Conservation (phyloP, 495 filamentous ascomycete genomes). For the Parachaetomium inaequale region DNA sequence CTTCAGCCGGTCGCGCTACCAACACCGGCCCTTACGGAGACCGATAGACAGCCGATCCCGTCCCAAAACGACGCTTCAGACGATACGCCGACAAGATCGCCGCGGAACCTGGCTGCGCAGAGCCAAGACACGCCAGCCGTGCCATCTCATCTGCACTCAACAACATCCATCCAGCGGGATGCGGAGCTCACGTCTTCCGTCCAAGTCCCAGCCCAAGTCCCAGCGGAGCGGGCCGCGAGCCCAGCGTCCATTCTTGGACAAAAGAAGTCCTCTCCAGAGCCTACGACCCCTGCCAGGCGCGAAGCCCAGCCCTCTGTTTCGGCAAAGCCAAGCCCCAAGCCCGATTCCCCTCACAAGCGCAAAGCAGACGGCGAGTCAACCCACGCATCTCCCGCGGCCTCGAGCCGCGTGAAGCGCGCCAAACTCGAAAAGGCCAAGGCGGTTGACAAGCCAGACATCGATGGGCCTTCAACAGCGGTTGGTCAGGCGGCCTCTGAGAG, state of each 20-base stretch:
- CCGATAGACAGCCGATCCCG: not conserved
- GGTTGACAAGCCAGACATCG: not conserved
- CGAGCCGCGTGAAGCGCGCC: slow-evolving; percentile 3
- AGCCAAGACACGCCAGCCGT: not conserved
- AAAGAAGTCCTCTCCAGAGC: not conserved
- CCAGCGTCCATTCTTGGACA: not conserved
- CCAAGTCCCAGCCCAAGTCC: not conserved
- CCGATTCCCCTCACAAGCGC: not conserved
- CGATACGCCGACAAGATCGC: not conserved
- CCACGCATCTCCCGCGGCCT: not conserved
- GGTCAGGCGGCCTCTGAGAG: not conserved
- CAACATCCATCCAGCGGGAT: no score
- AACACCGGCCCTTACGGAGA: not conserved
- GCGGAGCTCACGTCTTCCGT: not conserved
- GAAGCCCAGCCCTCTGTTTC: not conserved
- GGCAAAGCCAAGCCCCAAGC: not conserved
- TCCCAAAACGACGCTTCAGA: not conserved
- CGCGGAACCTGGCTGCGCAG: not conserved
- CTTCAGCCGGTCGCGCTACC: not conserved
- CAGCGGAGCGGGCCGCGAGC: not conserved
- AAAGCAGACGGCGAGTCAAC: slow-evolving; percentile 6
- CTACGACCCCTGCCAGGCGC: not conserved
- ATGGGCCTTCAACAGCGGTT: not conserved
- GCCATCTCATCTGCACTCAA: not conserved
- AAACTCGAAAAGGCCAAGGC: not conserved